Percentiles rank a stretch among this genome's conserved stretches.
Evolutionary conservation across 768 basidiomycete species (phyloP).

Genomic region (Porphyrellus cyaneotinctus): DNA sequence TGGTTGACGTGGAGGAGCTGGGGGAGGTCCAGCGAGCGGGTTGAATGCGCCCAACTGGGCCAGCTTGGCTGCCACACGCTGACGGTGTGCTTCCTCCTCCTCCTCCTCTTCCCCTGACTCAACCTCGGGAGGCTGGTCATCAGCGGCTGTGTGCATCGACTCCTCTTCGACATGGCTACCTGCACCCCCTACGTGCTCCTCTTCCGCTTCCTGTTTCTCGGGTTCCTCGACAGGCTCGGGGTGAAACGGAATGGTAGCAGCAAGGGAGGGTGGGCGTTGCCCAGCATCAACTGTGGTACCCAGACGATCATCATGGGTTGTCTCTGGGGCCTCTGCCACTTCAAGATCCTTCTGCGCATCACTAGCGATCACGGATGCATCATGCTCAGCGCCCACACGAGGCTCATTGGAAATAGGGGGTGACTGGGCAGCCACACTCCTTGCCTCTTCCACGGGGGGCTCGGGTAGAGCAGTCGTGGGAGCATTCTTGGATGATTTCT

Average conservation of each 20-base stretch:
- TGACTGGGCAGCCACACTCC: background rate
- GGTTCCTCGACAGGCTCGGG: constrained; percentile 6
- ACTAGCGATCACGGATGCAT: background rate
- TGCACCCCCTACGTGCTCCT: constrained; percentile 6
- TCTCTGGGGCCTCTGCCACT: background rate
- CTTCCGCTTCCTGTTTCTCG: constrained; percentile 14
- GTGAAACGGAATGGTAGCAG: background rate
- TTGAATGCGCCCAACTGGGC: constrained; percentile 63
- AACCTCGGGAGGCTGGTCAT: constrained; percentile 1
- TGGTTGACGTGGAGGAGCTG: constrained; percentile 13
- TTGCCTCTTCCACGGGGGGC: constrained; percentile 22
- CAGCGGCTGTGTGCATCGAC: constrained; percentile 1
- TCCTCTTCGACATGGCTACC: background rate
- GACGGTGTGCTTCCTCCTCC: constrained; percentile 50
- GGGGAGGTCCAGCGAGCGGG: constrained; percentile 43
- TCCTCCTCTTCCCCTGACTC: constrained; percentile 40
- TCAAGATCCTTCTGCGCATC: constrained; percentile 16
- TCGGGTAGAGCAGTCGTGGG: constrained; percentile 31
- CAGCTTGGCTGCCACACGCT: constrained; percentile 54
- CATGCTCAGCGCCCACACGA: constrained; percentile 4
- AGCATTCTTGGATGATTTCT: constrained; percentile 54
- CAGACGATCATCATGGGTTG: background rate
- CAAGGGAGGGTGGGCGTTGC: background rate
- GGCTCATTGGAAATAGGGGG: constrained; percentile 7
- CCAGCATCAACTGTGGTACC: background rate